phyloP scores from a whole-genome alignment of 1,284 basidiomycete genomes.

The Papiliotrema nemorosa region DNA sequence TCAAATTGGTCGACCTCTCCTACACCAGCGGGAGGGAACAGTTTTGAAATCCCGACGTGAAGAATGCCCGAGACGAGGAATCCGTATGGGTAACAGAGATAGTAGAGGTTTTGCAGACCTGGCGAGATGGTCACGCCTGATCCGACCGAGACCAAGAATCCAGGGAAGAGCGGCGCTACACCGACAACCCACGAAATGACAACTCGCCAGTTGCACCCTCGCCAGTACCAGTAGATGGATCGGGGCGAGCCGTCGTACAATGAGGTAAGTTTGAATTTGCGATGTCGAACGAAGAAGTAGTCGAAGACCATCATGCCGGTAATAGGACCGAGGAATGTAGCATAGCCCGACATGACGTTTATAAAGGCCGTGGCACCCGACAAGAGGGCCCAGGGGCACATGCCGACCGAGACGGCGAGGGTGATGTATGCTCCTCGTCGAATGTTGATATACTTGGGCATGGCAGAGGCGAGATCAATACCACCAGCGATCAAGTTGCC shows the following conservation, averaged over 20 bases:
- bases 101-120: conserved; percentile 37
- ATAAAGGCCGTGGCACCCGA: conserved; percentile 43
- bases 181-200: conserved; percentile 44
- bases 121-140: conserved; percentile 27
- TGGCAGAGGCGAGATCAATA: conserved; percentile 48
- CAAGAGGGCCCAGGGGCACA: conserved; percentile 48
- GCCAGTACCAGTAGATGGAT: conserved; percentile 35
- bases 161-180: conserved; percentile 45
- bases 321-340: conserved; percentile 47
- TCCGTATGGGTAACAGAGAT: conserved; percentile 40
- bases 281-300: conserved; percentile 48
- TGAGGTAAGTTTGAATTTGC: conserved; percentile 39
- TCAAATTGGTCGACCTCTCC: conserved; percentile 40
- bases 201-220: conserved; percentile 47
- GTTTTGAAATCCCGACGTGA: conserved; percentile 34
- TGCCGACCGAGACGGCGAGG: conserved; percentile 30
- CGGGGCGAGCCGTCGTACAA: conserved; percentile 22
- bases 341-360: conserved; percentile 48
- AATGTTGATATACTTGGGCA: conserved; percentile 51
- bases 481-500: conserved; percentile 47
- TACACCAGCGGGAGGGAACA: conserved; percentile 27
- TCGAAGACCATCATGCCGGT: conserved; percentile 49
- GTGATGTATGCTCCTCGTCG: conserved; percentile 33
- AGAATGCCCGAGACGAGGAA: conserved; percentile 36
- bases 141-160: conserved; percentile 37